phyloP scores from a whole-genome alignment of 768 basidiomycete genomes.

The Lactifluus hygrophoroides region DNA sequence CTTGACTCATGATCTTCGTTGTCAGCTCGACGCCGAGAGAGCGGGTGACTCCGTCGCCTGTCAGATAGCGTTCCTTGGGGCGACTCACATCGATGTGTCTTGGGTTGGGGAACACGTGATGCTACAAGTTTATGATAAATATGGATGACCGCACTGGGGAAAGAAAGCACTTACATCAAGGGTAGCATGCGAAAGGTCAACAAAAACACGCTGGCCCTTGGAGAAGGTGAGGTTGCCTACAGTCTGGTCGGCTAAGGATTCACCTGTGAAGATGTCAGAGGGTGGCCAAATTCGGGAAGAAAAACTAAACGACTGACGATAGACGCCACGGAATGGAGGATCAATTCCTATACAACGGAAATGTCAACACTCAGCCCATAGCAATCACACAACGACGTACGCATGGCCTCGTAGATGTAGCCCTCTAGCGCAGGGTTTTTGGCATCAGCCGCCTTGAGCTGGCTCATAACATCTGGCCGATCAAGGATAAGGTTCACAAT shows the following conservation, averaged over 20 bases:
- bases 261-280: slow-evolving; percentile 28
- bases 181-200: slow-evolving; percentile 51
- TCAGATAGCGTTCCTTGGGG: slow-evolving; percentile 37
- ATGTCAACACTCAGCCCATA: slow-evolving; percentile 1
- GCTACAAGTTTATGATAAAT: slow-evolving; percentile 29
- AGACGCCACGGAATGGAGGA: slow-evolving; percentile 63
- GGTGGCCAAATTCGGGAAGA: neutral
- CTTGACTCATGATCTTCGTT: slow-evolving; percentile 51
- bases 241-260: slow-evolving; percentile 38
- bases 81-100: slow-evolving; percentile 37
- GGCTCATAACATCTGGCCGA: slow-evolving; percentile 25
- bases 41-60: slow-evolving; percentile 40
- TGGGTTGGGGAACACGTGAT: slow-evolving; percentile 44
- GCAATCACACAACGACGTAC: slow-evolving; percentile 35
- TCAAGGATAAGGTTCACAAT: slow-evolving; percentile 57
- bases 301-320: slow-evolving; percentile 36
- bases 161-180: slow-evolving; percentile 35
- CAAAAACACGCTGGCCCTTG: slow-evolving; percentile 48
- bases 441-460: slow-evolving; percentile 31
- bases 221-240: slow-evolving; percentile 36
- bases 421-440: slow-evolving; percentile 40
- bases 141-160: neutral
- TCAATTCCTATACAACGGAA: slow-evolving; percentile 44
- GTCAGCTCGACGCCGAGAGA: slow-evolving; percentile 45
- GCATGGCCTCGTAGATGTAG: slow-evolving; percentile 59